Percentiles rank a stretch among this genome's conserved stretches.
Conservation (phyloP, 1,284 basidiomycete species). For the Chondrostereum purpureum region DNA sequence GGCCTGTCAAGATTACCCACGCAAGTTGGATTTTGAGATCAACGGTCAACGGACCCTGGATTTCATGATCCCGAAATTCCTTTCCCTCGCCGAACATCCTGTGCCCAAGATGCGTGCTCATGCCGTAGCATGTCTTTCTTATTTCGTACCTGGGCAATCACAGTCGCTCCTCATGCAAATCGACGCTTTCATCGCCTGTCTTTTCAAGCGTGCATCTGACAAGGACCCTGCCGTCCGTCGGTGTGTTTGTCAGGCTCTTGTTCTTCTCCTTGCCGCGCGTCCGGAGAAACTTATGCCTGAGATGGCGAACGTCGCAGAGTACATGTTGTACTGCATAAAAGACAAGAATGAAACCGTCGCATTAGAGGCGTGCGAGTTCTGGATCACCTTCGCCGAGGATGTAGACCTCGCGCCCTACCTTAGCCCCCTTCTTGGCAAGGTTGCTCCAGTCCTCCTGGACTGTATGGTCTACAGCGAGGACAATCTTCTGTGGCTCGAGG, state of each 20-base stretch:
- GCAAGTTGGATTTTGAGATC: slow-evolving; percentile 90
- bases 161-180: no score
- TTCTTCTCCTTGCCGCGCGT: slow-evolving; percentile 83
- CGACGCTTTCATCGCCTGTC: no score
- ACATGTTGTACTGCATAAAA: slow-evolving; percentile 97
- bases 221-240: slow-evolving; percentile 87
- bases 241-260: slow-evolving; percentile 93
- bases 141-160: no score
- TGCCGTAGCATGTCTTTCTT: no score
- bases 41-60: no score
- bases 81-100: no score
- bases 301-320: slow-evolving; percentile 91
- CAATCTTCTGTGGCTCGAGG: slow-evolving; percentile 89
- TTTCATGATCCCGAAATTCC: no score
- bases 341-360: slow-evolving; percentile 93
- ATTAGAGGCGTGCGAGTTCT: slow-evolving; percentile 97
- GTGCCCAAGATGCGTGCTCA: no score
- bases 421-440: slow-evolving; percentile 76
- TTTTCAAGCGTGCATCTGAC: no score
- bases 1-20: slow-evolving; percentile 94
- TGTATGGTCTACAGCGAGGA: slow-evolving; percentile 97
- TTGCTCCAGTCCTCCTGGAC: slow-evolving; percentile 91
- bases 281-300: slow-evolving; percentile 96
- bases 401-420: slow-evolving; percentile 81
- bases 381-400: slow-evolving; percentile 98